phyloP scores from a whole-genome alignment of 2,329 filamentous ascomycete species.

The Fusarium fujikuroi region DNA sequence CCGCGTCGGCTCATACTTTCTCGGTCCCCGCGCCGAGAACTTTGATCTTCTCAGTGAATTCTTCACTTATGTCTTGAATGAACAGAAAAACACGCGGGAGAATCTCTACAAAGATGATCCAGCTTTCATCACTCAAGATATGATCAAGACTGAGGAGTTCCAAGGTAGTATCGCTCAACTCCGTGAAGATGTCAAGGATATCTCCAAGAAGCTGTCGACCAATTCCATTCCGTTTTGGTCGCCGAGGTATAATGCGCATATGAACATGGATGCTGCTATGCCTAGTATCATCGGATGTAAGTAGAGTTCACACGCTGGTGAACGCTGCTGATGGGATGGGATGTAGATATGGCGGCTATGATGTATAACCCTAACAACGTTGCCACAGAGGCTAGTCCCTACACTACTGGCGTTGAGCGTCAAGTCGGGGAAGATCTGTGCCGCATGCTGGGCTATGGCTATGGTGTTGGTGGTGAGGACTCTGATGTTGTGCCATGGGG shows the following conservation, averaged over 20 bases:
- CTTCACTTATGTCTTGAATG: not conserved
- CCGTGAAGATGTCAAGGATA: not conserved
- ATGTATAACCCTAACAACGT: not conserved
- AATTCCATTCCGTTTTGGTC: not conserved
- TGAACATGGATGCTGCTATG: slow-evolving; percentile 1
- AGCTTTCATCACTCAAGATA: not conserved
- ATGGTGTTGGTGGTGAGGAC: not conserved
- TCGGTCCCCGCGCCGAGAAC: not conserved
- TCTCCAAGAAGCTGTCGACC: not conserved
- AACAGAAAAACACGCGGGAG: not conserved
- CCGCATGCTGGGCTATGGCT: not conserved
- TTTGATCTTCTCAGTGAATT: not conserved
- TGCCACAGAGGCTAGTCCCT: not conserved
- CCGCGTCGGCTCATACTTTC: not conserved
- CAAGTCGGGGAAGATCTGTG: not conserved
- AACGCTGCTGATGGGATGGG: rapidly evolving
- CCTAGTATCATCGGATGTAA: not conserved
- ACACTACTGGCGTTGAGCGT: not conserved
- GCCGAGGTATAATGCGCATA: not conserved
- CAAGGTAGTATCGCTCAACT: not conserved
- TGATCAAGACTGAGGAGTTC: not conserved
- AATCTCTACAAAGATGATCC: not conserved
- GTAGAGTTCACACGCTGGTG: rapidly evolving
- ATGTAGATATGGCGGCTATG: not conserved
- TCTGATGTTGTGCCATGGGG: not conserved